These are phyloP conservation scores for Xylaria venustula DNA, from an alignment of 495 filamentous ascomycete species.

Conservation along the genomic window DNA sequence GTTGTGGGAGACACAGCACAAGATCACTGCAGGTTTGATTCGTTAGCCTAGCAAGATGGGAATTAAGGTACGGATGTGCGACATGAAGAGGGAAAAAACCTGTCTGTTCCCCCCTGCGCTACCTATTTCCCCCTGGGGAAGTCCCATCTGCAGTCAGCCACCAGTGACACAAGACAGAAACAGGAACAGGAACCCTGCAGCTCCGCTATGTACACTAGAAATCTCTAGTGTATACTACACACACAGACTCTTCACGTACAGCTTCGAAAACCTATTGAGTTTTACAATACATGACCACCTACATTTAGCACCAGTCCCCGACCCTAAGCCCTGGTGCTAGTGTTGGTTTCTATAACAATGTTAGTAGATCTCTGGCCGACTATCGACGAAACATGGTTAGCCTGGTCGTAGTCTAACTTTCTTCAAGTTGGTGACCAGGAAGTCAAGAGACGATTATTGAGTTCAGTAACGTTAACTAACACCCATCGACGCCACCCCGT, in stretches of 20 bases:
- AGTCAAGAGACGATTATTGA: not conserved
- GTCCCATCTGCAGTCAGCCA: slow-evolving; percentile 8
- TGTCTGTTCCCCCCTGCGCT: not conserved
- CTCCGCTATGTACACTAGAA: not conserved
- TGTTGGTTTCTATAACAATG: too few species aligned
- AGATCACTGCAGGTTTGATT: not conserved
- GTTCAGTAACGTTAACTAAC: not conserved
- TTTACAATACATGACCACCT: not conserved
- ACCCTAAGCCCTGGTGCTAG: too few species aligned
- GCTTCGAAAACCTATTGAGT: not conserved
- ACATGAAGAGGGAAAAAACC: not conserved
- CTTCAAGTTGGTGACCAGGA: not conserved
- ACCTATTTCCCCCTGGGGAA: slow-evolving; percentile 9
- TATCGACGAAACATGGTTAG: too few species aligned
- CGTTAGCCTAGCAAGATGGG: not conserved
- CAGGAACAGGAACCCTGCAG: slow-evolving; percentile 6
- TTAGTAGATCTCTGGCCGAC: not conserved
- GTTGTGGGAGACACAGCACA: not conserved
- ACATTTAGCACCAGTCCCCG: not conserved
- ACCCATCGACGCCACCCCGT: not conserved
- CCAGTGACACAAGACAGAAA: slow-evolving; percentile 2
- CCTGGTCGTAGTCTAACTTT: not conserved
- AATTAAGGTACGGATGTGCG: not conserved
- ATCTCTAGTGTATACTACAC: too few species aligned
- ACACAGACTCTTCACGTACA: not conserved